These are phyloP conservation scores for Penicillium sp. DNA, from an alignment of 2,329 filamentous ascomycete species.

Conservation along the genomic window DNA sequence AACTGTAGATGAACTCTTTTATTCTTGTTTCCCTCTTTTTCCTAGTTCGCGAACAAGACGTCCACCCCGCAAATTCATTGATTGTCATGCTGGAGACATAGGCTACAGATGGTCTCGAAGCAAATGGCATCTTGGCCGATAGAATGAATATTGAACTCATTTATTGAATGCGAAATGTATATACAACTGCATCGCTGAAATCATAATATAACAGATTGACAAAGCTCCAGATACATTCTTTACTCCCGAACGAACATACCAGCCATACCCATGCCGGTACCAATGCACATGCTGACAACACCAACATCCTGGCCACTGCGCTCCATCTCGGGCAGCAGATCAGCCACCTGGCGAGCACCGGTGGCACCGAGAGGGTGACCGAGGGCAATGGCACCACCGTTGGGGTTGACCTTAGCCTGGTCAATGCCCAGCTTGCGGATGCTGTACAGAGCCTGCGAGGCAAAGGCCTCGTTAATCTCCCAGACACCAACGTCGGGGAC, in stretches of 20 bases:
- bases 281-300: conserved; percentile 86
- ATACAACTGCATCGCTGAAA: conserved; percentile 24
- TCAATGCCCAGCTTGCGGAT: conserved; percentile 57
- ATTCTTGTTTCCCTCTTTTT: no score
- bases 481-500: conserved; percentile 70
- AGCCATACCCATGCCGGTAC: conserved; percentile 74
- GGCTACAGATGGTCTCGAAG: no score
- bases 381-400: conserved; percentile 89
- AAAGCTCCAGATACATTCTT: conserved; percentile 4
- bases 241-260: conserved; percentile 61
- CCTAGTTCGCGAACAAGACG: no score
- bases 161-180: conserved; percentile 9
- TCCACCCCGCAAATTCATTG: no score
- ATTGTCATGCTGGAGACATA: no score
- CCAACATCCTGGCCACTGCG: conserved; percentile 66
- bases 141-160: neutral
- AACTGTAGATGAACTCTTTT: no score
- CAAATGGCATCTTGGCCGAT: no score
- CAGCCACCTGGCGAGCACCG: conserved; percentile 72
- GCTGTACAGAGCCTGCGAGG: conserved; percentile 62
- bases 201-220: conserved; percentile 11
- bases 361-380: conserved; percentile 89
- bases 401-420: conserved; percentile 72
- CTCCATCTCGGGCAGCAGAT: conserved; percentile 63
- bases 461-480: conserved; percentile 87